phyloP scores from a whole-genome alignment of 768 basidiomycete genomes.

The Pleurotus cornucopiae region DNA sequence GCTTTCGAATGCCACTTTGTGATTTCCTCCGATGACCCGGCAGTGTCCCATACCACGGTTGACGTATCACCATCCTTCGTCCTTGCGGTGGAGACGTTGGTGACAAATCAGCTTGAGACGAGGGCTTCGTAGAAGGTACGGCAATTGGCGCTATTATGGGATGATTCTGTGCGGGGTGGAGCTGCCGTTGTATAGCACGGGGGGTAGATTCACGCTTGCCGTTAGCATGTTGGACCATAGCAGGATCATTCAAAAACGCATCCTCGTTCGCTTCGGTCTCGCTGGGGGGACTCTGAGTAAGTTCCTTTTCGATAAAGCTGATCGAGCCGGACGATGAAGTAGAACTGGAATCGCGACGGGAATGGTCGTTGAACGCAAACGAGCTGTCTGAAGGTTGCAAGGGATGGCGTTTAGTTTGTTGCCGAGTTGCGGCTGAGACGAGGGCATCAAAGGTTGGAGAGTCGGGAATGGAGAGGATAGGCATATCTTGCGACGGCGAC shows the following conservation, averaged over 20 bases:
- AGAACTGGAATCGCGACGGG: background rate
- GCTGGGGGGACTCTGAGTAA: background rate
- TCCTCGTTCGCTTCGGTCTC: background rate
- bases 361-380: background rate
- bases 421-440: background rate
- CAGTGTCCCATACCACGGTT: background rate
- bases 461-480: constrained; percentile 17
- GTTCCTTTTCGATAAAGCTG: background rate
- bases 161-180: background rate
- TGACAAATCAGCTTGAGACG: background rate
- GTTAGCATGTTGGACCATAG: background rate
- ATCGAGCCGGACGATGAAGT: background rate
- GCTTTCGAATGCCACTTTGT: background rate
- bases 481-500: constrained; percentile 15
- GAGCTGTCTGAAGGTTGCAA: background rate
- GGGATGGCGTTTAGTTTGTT: background rate
- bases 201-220: background rate
- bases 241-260: background rate
- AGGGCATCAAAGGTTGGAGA: constrained; percentile 18
- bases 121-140: background rate
- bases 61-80: background rate
- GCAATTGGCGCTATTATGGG: background rate
- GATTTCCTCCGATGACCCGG: background rate
- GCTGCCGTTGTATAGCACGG: background rate
- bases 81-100: background rate